Base-by-base conservation (phyloP, 257 asterid genomes). In the Gentiana straminea region DNA sequence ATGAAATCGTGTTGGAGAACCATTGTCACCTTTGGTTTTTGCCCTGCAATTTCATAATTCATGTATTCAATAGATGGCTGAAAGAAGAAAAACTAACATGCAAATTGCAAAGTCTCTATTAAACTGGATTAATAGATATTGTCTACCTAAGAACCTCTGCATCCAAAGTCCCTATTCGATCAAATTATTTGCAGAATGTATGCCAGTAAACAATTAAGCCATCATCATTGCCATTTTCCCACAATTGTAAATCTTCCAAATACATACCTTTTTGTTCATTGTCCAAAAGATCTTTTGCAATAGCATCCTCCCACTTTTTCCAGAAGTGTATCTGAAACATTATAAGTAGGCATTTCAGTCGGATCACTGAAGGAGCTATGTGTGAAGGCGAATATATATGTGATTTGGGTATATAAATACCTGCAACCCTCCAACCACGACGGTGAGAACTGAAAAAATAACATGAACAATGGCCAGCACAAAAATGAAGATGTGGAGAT, bases 1-100 rank as follows among this genome's bases (percentile, higher is more conserved):
- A 92, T 85, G 77, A 92, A 92, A 64, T 88, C 95, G 50, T 92
- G 94, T 52, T 88, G 74, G 0, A 80, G 95, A 53, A 92, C 98
- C 68, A 86, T 71, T n/a, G 95, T 88, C 64, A 92, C 58, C 77
- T 64, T 74, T 35, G 76, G 81, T 61, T 67, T 75, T 54, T 76
- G 45, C 71, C 50, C 96, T 82, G 94, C 73, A 72, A 8, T 62
- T 75, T 76, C 55, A 84, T 53, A 41, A 7, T 5, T 41, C 9
- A 5, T 5, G 7, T 5, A 41, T 41, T 41, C 8, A 41, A 3
- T 10, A 10, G 9, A 41, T 41, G 5, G 10, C 11, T 41, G 9
- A 41, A 41, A 24, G 24, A 24, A 24, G 24, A 24, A 24, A 24
- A 24, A 24, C 24, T 24, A 24, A 24, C 24, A 24, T 24, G 24